These are phyloP conservation scores for Rheum nobile DNA, from an alignment of 148 eudicot genomes.

Conservation along the genomic window DNA sequence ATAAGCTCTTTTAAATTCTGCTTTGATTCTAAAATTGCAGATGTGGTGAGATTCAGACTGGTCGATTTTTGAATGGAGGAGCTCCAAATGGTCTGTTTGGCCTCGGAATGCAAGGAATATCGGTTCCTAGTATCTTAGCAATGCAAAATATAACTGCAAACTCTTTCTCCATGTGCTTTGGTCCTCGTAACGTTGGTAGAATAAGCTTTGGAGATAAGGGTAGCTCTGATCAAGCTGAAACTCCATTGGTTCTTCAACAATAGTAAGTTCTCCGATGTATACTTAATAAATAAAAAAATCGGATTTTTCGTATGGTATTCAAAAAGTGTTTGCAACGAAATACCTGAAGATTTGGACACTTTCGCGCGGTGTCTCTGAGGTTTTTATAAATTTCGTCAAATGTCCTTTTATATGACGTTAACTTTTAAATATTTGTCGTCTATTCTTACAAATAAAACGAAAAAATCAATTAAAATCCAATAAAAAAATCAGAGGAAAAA, in stretches of 20 bases:
- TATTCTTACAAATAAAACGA: too few relatives aligned
- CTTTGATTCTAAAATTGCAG: slow-evolving; percentile 26
- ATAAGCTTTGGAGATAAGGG: slow-evolving; percentile 88
- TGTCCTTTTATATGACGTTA: too few relatives aligned
- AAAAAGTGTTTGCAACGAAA: too few relatives aligned
- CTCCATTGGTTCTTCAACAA: slow-evolving; percentile 38
- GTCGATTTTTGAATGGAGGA: slow-evolving; percentile 58
- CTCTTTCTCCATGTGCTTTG: slow-evolving; percentile 96
- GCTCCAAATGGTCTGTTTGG: slow-evolving; percentile 93
- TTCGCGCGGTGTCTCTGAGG: too few relatives aligned
- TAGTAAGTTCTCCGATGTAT: not conserved
- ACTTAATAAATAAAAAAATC: too few relatives aligned
- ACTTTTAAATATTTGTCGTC: too few relatives aligned
- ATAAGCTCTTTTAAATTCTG: not conserved
- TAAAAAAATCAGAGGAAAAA: too few relatives aligned
- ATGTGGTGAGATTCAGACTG: slow-evolving; percentile 70
- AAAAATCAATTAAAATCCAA: too few relatives aligned
- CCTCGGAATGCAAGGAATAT: slow-evolving; percentile 46
- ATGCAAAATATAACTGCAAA: slow-evolving; percentile 44
- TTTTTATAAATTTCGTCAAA: too few relatives aligned
- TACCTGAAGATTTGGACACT: too few relatives aligned
- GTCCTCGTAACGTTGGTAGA: slow-evolving; percentile 45
- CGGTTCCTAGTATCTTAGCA: slow-evolving; percentile 77
- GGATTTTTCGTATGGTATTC: too few relatives aligned
- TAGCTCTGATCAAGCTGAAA: slow-evolving; percentile 47